Percentiles rank a stretch among this genome's conserved stretches.
Conservation (phyloP, 352 stramenopile genomes). For the Thraustochytrium sp. region DNA sequence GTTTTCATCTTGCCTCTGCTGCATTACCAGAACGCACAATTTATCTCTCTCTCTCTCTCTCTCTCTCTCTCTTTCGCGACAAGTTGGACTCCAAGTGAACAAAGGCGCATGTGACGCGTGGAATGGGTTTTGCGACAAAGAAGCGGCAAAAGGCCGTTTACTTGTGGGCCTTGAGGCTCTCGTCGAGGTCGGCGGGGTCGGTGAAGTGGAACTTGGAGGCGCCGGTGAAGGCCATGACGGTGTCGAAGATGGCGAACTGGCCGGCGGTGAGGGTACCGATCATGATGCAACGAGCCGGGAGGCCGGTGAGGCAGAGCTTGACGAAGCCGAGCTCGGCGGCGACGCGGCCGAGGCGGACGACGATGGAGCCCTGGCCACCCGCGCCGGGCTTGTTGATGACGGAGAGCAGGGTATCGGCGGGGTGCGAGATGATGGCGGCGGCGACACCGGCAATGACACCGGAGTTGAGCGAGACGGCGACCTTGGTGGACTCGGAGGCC, state of each 20-base stretch:
- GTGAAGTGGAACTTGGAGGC: conserved; percentile 39
- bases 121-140: too few relatives aligned
- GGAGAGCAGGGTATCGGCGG: conserved; percentile 95
- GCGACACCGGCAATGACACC: conserved; percentile 98
- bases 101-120: too few relatives aligned
- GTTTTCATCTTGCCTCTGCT: too few relatives aligned
- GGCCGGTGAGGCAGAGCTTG: conserved; percentile 59
- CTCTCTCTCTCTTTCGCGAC: too few relatives aligned
- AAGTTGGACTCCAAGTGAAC: too few relatives aligned
- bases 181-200: conserved; percentile 7
- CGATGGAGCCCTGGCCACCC: conserved; percentile 21
- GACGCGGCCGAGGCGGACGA: conserved; percentile 67
- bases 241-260: conserved; percentile 94
- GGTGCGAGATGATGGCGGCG: conserved; percentile 97
- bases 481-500: conserved; percentile 71
- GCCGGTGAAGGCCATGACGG: conserved; percentile 66
- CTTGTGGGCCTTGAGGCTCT: too few relatives aligned
- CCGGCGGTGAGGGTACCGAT: conserved; percentile 89
- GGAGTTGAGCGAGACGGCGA: conserved; percentile 89
- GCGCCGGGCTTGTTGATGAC: conserved; percentile 88
- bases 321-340: conserved; percentile 73
- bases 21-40: not conserved
- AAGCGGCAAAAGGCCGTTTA: not conserved
- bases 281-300: conserved; percentile 88
- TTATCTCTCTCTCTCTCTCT: too few relatives aligned